A percentile compares a stretch with the other conserved stretches of the same genome.
Evolutionary conservation across 306 rosid genomes (phyloP).

Genomic region (Quercus agrifolia): DNA sequence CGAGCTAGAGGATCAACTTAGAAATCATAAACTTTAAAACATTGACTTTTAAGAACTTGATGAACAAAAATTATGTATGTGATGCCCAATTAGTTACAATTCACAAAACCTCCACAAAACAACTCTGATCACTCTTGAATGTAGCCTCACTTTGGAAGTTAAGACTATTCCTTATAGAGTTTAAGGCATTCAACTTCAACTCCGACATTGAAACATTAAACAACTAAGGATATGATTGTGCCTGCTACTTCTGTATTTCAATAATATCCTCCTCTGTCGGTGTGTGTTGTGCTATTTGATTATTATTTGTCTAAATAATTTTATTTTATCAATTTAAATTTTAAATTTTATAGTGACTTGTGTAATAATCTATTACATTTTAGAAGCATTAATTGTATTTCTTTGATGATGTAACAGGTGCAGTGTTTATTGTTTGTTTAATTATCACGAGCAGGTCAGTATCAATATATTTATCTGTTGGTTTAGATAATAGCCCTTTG

Average conservation of each 20-base stretch:
- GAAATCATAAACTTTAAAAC: too few relatives aligned
- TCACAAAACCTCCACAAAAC: too few relatives aligned
- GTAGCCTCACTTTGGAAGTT: too few relatives aligned
- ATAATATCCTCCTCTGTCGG: neutral
- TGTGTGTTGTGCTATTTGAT: neutral
- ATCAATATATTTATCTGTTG: conserved; percentile 16
- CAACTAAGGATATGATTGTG: neutral
- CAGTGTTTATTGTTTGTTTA: conserved; percentile 94
- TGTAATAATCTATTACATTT: conserved; percentile 11
- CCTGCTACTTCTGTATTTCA: neutral
- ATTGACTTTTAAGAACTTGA: too few relatives aligned
- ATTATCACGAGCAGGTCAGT: conserved; percentile 85
- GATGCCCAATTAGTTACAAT: too few relatives aligned
- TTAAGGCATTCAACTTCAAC: too few relatives aligned
- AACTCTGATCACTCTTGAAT: too few relatives aligned
- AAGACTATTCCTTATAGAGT: too few relatives aligned
- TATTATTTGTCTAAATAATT: neutral
- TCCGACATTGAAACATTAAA: too few relatives aligned
- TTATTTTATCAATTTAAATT: neutral
- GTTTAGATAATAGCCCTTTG: conserved; percentile 6
- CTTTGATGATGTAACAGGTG: conserved; percentile 62
- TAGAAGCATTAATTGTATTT: conserved; percentile 23
- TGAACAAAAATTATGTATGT: too few relatives aligned
- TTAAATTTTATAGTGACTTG: neutral
- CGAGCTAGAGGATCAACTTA: too few relatives aligned